Base-by-base conservation (phyloP, 2,329 filamentous ascomycete genomes). In the Fusarium coffeatum region DNA sequence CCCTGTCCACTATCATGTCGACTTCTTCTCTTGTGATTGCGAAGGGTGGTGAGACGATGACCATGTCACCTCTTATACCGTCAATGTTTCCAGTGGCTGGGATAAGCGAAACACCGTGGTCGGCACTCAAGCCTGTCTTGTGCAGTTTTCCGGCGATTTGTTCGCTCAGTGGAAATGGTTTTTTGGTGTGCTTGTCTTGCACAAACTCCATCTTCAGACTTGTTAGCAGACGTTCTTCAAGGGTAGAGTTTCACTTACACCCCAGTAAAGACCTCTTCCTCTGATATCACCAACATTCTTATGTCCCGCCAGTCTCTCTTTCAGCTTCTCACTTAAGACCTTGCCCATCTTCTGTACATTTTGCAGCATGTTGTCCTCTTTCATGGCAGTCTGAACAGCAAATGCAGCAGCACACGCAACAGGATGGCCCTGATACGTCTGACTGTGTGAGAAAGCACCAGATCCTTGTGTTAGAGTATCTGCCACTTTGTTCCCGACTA, bases 391-490 rank as follows among this genome's bases (percentile, higher is more conserved):
- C 59, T 83, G 81, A 2, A 83, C 81, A 27, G 77, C 75, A 6
- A 79, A 76, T 1, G 79, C 80, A 7, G 81, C 79, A 1, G 80
- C 80, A 41, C 79, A 81, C 2, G 77, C 76, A n/a, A 80, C 64
- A 1, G 82, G 77, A 48, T 83, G 81, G 0, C 76, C 80, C 51
- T 82, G 80, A 18, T 82, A 90, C 0, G 88, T 90, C 57, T 90
- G 87, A 0, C 88, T 88, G 68, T 90, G 88, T 6, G 79, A 79
- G 70, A 89, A 88, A 6, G 77, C 78, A 1, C 71, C 71, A 4
- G 71, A 64, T 0, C 72, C 72, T 5, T 60, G 43, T 2, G 53
- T 12, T 1, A 74, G 37, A 8, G 55, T 20, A 1, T 74, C 46
- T 10, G 68, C 48, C 0, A 74, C 68, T 5, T 59, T 66, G 0